These are phyloP conservation scores for grape (Vitis vinifera) DNA, from an alignment of 164 flowering plant species.

Conservation along the genomic window DNA sequence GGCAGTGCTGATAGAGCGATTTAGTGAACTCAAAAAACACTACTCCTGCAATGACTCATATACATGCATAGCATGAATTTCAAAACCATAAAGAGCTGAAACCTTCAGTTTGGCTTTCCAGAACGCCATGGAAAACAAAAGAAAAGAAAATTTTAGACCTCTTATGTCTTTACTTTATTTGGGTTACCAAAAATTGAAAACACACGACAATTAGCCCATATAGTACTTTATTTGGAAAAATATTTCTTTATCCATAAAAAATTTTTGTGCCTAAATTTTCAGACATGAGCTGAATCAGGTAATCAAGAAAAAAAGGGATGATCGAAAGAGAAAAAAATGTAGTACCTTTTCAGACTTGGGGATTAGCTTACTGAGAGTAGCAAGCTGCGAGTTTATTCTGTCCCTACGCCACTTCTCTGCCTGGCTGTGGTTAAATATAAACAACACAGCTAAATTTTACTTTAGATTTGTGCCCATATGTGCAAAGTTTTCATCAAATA, in stretches of 20 bases:
- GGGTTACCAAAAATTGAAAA: no score
- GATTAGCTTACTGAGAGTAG: constrained; percentile 7
- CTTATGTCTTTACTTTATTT: no score
- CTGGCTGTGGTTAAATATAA: background rate
- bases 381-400: constrained; percentile 11
- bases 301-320: background rate
- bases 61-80: no score
- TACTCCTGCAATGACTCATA: no score
- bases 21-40: background rate
- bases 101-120: no score
- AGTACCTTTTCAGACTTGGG: constrained; percentile 28
- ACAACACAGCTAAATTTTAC: background rate
- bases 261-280: background rate
- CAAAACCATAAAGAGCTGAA: no score
- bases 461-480: constrained; percentile 13
- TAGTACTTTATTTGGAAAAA: no score
- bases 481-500: constrained; percentile 14
- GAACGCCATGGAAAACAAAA: no score
- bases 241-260: no score
- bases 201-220: no score
- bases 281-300: background rate
- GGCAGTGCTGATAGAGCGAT: constrained; percentile 11
- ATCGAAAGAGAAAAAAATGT: constrained; percentile 2
- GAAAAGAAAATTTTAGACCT: no score
- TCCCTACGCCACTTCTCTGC: constrained; percentile 13